Base-by-base conservation (phyloP, 169 alveolate species). In the Cryptosporidium meleagridis region DNA sequence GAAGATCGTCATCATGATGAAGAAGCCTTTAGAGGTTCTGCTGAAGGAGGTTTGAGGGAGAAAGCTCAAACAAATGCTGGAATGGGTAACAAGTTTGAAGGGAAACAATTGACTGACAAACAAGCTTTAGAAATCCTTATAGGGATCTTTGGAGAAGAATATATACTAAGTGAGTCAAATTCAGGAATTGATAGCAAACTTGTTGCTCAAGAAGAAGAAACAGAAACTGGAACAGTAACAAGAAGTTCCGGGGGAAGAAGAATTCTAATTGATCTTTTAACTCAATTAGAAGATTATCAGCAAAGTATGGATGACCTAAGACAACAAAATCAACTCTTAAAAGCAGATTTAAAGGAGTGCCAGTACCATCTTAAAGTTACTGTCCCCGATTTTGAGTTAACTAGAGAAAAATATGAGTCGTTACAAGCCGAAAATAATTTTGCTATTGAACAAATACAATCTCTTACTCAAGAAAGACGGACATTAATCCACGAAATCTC, bases 371-470 rank as follows among this genome's bases (percentile, higher is more conserved):
- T 80, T 45, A 80, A 62, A 5, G 75, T 80, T 14, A 80, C 89
- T 0, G 73, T 80, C 18, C 89, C 89, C 14, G 89, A 80, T 45
- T 62, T 80, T 51, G 89, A 80, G 12, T 10, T 59, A 41, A 80
- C 75, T 4, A 59, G 89, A 45, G 53, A 80, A 33, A 37, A 80
- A 9, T 80, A 39, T 23, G 89, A 80, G 68, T 59, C 59, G 2
- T 48, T 80, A 26, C 89, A 80, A 48, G 89, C 75, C 1, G 89
- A 80, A 65, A 80, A 80, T 29, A 80, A 44, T 16, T 80, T 59
- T 80, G 73, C 75, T 9, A 44, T 80, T 9, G 51, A 80, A 39
- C 89, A 80, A 18, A 26, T 80, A 10, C 89, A 80, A n/a, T 62
- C 89, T 16, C 21, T 80, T 26, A 80, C 80, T 41, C 89, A 80